phyloP scores from a whole-genome alignment of 2,329 filamentous ascomycete genomes.

The Cadophora gregata region DNA sequence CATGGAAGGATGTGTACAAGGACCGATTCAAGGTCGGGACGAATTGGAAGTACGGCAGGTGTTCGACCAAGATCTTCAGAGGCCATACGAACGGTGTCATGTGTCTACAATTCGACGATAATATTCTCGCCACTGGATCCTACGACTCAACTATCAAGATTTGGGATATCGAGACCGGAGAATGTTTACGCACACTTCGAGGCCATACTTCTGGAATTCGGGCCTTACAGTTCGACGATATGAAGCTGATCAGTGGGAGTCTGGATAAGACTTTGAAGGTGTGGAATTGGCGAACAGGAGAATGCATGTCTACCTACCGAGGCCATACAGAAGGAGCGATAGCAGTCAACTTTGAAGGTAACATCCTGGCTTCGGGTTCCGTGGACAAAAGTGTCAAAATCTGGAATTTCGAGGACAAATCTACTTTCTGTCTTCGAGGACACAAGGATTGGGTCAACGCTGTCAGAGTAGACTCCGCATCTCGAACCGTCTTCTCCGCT shows the following conservation, averaged over 20 bases:
- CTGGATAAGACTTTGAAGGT: slow-evolving; percentile 87
- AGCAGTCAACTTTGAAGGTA: slow-evolving; percentile 83
- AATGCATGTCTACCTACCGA: slow-evolving; percentile 80
- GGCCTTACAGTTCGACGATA: slow-evolving; percentile 90
- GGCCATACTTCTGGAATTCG: slow-evolving; percentile 87
- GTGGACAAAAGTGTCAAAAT: slow-evolving; percentile 90
- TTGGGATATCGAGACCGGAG: slow-evolving; percentile 89
- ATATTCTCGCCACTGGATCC: slow-evolving; percentile 89
- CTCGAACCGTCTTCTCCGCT: slow-evolving; percentile 87
- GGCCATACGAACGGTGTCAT: slow-evolving; percentile 88
- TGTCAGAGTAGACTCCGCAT: slow-evolving; percentile 83
- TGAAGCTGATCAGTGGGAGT: slow-evolving; percentile 88
- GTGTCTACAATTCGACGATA: slow-evolving; percentile 76
- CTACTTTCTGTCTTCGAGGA: slow-evolving; percentile 79
- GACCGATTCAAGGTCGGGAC: slow-evolving; percentile 94
- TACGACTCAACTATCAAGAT: slow-evolving; percentile 96
- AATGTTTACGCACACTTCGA: slow-evolving; percentile 81
- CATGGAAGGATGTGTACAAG: slow-evolving; percentile 97
- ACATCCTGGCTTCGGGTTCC: slow-evolving; percentile 85
- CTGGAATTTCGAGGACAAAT: slow-evolving; percentile 87
- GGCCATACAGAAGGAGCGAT: slow-evolving; percentile 85
- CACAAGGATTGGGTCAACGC: slow-evolving; percentile 97
- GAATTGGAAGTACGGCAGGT: slow-evolving; percentile 97
- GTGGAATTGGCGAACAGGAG: slow-evolving; percentile 96
- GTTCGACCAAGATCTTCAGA: slow-evolving; percentile 80